phyloP scores from a whole-genome alignment of 2,329 filamentous ascomycete species.

The Tolypocladium tropicale region DNA sequence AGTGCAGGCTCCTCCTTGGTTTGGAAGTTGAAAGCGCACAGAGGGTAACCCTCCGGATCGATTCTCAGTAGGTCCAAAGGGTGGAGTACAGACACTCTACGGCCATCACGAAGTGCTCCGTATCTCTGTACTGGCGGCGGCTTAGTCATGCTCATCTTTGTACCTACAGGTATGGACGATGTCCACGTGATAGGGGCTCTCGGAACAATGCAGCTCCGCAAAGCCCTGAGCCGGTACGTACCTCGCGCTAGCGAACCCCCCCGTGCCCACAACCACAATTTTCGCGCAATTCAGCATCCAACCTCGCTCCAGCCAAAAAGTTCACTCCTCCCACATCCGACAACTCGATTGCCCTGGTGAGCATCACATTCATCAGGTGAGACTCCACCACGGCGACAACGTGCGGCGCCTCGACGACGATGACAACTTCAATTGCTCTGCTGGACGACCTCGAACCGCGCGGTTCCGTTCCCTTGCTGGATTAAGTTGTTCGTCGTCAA shows the following conservation, averaged over 20 bases:
- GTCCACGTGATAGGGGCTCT: slow-evolving; percentile 1
- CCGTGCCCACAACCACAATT: slow-evolving; percentile 29
- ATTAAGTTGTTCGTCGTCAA: neutral
- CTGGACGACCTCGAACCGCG: slow-evolving; percentile 11
- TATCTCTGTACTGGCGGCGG: too few species aligned
- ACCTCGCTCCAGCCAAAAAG: slow-evolving; percentile 20
- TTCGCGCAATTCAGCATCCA: slow-evolving; percentile 22
- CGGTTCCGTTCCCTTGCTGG: slow-evolving; percentile 8
- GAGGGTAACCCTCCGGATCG: too few species aligned
- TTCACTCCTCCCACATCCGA: slow-evolving; percentile 27
- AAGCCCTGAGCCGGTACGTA: slow-evolving; percentile 22
- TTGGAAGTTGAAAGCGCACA: neutral
- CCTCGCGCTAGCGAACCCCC: slow-evolving; percentile 22
- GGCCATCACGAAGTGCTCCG: too few species aligned
- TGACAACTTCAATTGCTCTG: slow-evolving; percentile 2
- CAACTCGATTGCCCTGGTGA: slow-evolving; percentile 40
- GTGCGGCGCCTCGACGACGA: neutral
- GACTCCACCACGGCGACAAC: slow-evolving; percentile 11
- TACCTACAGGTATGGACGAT: too few species aligned
- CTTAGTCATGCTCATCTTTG: neutral
- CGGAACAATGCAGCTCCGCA: slow-evolving; percentile 15
- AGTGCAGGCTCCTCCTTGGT: too few species aligned
- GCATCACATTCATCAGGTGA: slow-evolving; percentile 37
- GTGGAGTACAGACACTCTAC: too few species aligned
- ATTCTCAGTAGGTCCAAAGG: too few species aligned